phyloP scores from a whole-genome alignment of 148 eudicot genomes.

The Pharnaceum exiguum region DNA sequence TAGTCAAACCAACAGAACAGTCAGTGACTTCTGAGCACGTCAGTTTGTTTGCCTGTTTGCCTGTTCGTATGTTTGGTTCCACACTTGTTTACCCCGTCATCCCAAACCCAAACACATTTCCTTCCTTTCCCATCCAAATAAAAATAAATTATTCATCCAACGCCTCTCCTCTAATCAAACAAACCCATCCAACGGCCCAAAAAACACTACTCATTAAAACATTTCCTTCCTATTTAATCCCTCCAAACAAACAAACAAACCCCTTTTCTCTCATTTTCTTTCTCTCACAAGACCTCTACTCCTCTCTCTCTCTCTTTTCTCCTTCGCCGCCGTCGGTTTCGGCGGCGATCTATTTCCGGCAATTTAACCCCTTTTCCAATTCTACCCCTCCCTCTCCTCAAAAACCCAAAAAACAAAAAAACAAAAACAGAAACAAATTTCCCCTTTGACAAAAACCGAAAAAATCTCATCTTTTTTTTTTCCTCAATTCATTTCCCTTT shows the following conservation, averaged over 20 bases:
- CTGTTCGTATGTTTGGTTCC: background rate
- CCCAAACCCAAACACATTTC: background rate
- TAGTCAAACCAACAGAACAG: no score
- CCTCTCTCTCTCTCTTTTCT: background rate
- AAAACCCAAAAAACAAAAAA: constrained; percentile 24
- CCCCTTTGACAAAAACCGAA: background rate
- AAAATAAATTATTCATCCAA: no score
- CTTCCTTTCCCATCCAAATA: background rate
- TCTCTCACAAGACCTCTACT: constrained; percentile 4
- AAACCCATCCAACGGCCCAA: constrained; percentile 8
- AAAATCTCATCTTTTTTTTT: background rate
- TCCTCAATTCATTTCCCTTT: background rate
- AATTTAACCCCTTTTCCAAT: constrained; percentile 9
- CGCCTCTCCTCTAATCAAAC: background rate
- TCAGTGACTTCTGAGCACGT: no score
- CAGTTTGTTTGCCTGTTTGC: no score
- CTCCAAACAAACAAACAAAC: constrained; percentile 1
- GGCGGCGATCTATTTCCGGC: constrained; percentile 47
- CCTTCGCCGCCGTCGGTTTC: constrained; percentile 28
- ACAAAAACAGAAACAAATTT: background rate
- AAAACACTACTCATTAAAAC: background rate
- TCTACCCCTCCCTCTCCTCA: constrained; percentile 71
- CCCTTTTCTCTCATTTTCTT: background rate
- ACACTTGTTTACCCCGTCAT: background rate
- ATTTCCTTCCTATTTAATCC: background rate